phyloP scores from a whole-genome alignment of 257 asterid genomes.

The Plectranthus barbatus region DNA sequence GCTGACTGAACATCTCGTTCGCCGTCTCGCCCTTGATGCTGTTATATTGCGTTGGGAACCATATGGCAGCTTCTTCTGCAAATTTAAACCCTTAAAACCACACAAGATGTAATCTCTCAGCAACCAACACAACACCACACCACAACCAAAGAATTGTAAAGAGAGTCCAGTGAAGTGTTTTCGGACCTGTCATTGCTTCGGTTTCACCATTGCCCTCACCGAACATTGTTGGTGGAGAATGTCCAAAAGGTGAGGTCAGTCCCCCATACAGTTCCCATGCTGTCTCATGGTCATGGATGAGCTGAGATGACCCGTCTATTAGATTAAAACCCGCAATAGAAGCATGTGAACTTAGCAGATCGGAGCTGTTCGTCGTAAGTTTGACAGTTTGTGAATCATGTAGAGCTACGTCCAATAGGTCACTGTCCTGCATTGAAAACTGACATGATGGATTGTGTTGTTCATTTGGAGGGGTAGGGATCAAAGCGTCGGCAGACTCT shows the following conservation, averaged over 20 bases:
- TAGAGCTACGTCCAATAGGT: constrained; percentile 58
- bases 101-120: neutral
- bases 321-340: constrained; percentile 23
- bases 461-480: too few species aligned
- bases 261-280: constrained; percentile 46
- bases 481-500: constrained; percentile 48
- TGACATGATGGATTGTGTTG: constrained; percentile 31
- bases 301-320: constrained; percentile 30
- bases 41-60: constrained; percentile 17
- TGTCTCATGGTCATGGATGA: constrained; percentile 25
- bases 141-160: too few species aligned
- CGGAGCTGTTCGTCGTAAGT: constrained; percentile 19
- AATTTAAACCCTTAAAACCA: constrained; percentile 37
- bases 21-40: constrained; percentile 15
- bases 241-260: constrained; percentile 38
- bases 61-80: constrained; percentile 27
- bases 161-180: neutral
- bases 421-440: constrained; percentile 52
- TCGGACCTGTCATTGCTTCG: constrained; percentile 33
- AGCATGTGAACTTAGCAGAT: constrained; percentile 19
- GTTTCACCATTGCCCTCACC: constrained; percentile 45
- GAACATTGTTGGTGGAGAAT: constrained; percentile 44
- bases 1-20: constrained; percentile 22
- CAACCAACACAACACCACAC: too few species aligned
- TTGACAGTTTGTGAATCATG: constrained; percentile 42